A percentile compares a stretch with the other conserved stretches of the same genome.
These are phyloP conservation scores for Russula olivacea DNA, from an alignment of 768 basidiomycete species.

Conservation along the genomic window DNA sequence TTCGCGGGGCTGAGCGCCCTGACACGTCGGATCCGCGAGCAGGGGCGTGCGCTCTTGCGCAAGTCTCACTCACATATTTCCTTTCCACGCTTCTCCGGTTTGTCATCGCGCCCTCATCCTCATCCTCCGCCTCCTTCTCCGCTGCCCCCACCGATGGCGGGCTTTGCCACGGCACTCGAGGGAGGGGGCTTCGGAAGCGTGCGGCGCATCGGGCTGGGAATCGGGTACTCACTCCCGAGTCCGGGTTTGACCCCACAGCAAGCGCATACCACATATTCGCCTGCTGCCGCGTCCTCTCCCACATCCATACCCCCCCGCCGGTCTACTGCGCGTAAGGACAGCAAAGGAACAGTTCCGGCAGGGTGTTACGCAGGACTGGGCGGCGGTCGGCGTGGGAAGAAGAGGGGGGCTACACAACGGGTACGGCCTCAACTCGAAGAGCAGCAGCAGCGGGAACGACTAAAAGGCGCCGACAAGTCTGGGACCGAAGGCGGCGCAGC, in stretches of 20 bases:
- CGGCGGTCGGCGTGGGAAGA: conserved; percentile 11
- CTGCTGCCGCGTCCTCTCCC: neutral
- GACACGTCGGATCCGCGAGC: conserved; percentile 17
- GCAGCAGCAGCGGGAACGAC: neutral
- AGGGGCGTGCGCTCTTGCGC: conserved; percentile 20
- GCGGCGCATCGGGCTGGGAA: conserved; percentile 23
- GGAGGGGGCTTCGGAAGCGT: conserved; percentile 14
- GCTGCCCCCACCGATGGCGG: neutral
- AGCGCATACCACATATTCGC: neutral
- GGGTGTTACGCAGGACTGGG: conserved; percentile 19
- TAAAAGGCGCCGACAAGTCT: neutral
- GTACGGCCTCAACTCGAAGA: neutral
- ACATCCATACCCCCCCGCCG: neutral
- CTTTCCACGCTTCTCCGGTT: neutral
- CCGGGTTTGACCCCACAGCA: conserved; percentile 2
- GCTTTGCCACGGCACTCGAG: neutral
- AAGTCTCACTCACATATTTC: conserved; percentile 16
- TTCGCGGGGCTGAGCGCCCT: conserved; percentile 1
- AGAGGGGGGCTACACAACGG: neutral
- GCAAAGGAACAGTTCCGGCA: conserved; percentile 1
- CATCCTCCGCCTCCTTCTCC: neutral
- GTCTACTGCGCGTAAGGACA: neutral
- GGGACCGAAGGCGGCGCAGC: neutral
- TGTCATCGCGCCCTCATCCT: neutral
- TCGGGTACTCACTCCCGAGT: conserved; percentile 23